Base-by-base conservation (phyloP, 2,329 filamentous ascomycete species). In the Paraconiothyrium brasiliense region DNA sequence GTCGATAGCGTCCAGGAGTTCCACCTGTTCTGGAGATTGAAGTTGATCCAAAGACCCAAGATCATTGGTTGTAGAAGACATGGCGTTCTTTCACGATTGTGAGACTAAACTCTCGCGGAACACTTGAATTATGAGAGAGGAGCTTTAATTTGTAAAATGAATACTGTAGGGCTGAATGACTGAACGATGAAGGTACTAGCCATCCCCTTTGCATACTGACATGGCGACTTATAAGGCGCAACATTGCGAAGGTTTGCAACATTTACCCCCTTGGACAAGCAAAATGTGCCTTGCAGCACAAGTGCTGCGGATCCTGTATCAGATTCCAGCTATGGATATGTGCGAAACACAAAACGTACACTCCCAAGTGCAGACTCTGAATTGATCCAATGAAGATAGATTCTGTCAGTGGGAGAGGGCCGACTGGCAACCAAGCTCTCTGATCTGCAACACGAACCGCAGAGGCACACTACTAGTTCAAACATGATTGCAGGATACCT, bases 1-100 rank as follows among this genome's bases (percentile, higher is more conserved):
- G 63, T 88, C 84, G 47, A 87, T 84, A 0, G 81, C 79, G 54
- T 88, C 82, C 9, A 89, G 80, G 73, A 81, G 9, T 76, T 81
- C 2, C 84, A 78, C 51, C 59, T 76, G 72, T 35, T 74, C 68
- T 34, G 62, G 58, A 14, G 70, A 69, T 20, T 75, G 70, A 14
- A 77, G 66, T 47, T 71, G 64, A 22, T 71, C 68, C 5, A 76
- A 64, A 3, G 68, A 67, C 27, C 63, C 61, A 9, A 30, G 20
- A 24, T 66, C 61, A n/a, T 34, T 27, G 13, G 24, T n/a, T 52
- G 56, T 54, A 34, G 63, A 54, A 10, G 64, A 56, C 66, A 69
- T 72, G 4, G 46, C 61, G 4, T 14, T 20, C 1, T 20, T 20
- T 20, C 20, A 20, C 20, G 20, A 20, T 20, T 1, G 35, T 14